phyloP scores from a whole-genome alignment of 2,329 filamentous ascomycete species.

The Exophiala sp. region DNA sequence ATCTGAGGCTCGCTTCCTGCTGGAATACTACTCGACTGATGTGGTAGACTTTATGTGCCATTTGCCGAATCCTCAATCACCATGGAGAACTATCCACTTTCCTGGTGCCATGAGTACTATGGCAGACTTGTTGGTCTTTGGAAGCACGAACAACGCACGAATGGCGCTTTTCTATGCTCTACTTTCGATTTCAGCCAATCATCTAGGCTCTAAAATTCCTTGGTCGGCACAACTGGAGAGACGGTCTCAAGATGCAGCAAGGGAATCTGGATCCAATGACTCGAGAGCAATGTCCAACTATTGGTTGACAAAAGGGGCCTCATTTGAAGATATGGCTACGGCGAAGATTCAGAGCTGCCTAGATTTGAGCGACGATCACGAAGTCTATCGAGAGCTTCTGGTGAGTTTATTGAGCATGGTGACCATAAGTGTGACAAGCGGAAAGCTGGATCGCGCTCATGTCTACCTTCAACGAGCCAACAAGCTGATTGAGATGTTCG shows the following conservation, averaged over 20 bases:
- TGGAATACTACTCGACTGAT: constrained; percentile 10
- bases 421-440: constrained; percentile 10
- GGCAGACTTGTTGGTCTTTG: constrained; percentile 9
- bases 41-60: constrained; percentile 9
- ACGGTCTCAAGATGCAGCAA: constrained; percentile 1
- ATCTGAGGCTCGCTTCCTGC: constrained; percentile 5
- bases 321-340: constrained; percentile 4
- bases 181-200: constrained; percentile 4
- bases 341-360: constrained; percentile 4
- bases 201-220: constrained; percentile 6
- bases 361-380: constrained; percentile 1
- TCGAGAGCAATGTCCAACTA: constrained; percentile 5
- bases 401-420: constrained; percentile 11
- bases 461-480: constrained; percentile 8
- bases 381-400: constrained; percentile 6
- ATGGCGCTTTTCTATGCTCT: constrained; percentile 9
- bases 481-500: constrained; percentile 7
- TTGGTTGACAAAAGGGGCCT: constrained; percentile 5
- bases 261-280: constrained; percentile 3
- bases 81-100: constrained; percentile 8
- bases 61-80: constrained; percentile 6
- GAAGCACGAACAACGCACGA: constrained; percentile 6
- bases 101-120: constrained; percentile 9
- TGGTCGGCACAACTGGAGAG: constrained; percentile 1
- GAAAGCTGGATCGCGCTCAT: constrained; percentile 4